phyloP scores from a whole-genome alignment of 495 filamentous ascomycete species.

The Annulohypoxylon maeteangense region DNA sequence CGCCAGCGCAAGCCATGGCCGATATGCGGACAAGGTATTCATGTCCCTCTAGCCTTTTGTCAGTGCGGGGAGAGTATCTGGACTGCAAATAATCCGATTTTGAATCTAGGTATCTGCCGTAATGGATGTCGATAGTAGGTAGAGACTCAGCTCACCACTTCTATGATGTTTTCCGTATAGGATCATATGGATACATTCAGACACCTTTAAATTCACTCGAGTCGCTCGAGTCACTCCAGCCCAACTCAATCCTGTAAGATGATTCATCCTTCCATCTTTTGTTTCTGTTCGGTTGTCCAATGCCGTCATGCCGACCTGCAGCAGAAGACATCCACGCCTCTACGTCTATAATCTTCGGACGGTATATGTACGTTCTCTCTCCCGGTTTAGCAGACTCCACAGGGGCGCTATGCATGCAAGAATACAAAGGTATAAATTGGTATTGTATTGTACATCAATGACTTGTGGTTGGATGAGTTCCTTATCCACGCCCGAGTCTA shows the following conservation, averaged over 20 bases:
- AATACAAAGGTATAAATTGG: conserved; percentile 34
- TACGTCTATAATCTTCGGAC: conserved; percentile 30
- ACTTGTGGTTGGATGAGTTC: conserved; percentile 30
- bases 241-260: conserved; percentile 32
- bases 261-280: conserved; percentile 39
- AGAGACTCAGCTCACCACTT: not conserved
- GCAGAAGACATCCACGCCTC: conserved; percentile 16
- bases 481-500: conserved; percentile 26
- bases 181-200: conserved; percentile 17
- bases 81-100: conserved; percentile 35
- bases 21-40: conserved; percentile 23
- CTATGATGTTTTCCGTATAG: conserved; percentile 9
- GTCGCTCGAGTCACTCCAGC: conserved; percentile 23
- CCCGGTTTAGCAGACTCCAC: conserved; percentile 31
- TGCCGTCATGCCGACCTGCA: conserved; percentile 35
- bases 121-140: conserved; percentile 6
- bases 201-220: conserved; percentile 18
- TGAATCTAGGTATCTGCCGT: conserved; percentile 14
- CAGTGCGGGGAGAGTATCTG: conserved; percentile 38
- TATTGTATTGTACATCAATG: conserved; percentile 27
- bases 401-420: conserved; percentile 33
- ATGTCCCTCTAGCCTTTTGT: conserved; percentile 10
- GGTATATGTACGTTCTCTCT: conserved; percentile 35
- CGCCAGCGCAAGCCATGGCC: conserved; percentile 28
- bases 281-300: conserved; percentile 36